Percentiles rank a stretch among this genome's conserved stretches.
phyloP scores from a whole-genome alignment of 192 early-diverging fungal genomes.

The Coemansia sp. region DNA sequence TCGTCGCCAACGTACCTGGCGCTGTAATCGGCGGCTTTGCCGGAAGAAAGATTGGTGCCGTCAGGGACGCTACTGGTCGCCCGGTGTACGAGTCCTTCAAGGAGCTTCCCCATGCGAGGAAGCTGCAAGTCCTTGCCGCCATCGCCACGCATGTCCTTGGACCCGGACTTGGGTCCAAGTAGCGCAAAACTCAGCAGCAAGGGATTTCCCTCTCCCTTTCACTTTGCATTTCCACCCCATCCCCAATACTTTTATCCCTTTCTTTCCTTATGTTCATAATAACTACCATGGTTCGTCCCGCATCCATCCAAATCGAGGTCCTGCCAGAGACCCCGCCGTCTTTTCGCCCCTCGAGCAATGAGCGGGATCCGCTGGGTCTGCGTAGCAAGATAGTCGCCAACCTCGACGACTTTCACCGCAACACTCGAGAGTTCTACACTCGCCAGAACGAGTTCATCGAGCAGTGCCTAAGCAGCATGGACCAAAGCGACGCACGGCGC shows the following conservation, averaged over 20 bases:
- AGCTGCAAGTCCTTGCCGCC: constrained; percentile 56
- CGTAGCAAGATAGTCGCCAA: constrained; percentile 9
- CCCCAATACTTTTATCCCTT: neutral
- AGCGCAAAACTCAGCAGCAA: neutral
- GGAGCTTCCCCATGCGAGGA: constrained; percentile 56
- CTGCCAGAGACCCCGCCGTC: neutral
- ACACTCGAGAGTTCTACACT: constrained; percentile 69
- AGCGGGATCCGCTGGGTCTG: constrained; percentile 17
- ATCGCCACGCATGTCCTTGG: constrained; percentile 48
- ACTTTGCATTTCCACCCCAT: no score
- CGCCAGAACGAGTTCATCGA: constrained; percentile 81
- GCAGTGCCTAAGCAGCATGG: constrained; percentile 54
- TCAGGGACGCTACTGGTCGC: constrained; percentile 65
- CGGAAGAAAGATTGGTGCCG: constrained; percentile 59
- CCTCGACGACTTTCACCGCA: constrained; percentile 3
- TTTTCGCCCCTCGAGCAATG: neutral
- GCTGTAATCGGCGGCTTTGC: constrained; percentile 58
- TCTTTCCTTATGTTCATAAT: neutral
- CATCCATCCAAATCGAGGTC: constrained; percentile 4
- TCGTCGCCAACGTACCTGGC: constrained; percentile 63
- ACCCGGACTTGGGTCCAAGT: constrained; percentile 4
- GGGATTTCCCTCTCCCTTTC: neutral
- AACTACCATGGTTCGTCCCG: neutral
- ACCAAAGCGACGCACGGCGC: constrained; percentile 5
- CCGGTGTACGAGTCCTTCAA: constrained; percentile 60